A percentile compares a stretch with the other conserved stretches of the same genome.
Evolutionary conservation across 305 asterid species (phyloP).

Genomic region (Fraxinus sp.): DNA sequence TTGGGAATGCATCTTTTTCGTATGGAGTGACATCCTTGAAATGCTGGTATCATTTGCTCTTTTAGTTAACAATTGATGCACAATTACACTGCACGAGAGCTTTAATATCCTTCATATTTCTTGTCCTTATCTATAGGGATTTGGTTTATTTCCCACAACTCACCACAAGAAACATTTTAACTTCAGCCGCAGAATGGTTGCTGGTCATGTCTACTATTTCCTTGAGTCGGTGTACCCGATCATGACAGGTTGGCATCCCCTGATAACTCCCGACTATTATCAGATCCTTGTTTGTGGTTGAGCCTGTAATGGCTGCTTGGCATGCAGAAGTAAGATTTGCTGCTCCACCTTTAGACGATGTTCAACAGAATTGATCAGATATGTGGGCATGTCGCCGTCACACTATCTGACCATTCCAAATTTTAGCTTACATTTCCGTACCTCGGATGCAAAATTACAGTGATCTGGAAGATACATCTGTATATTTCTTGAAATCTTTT

Average conservation of each 20-base stretch:
- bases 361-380: slow-evolving; percentile 37
- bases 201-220: slow-evolving; percentile 94
- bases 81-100: not conserved
- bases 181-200: slow-evolving; percentile 74
- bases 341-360: slow-evolving; percentile 48
- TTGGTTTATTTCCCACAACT: slow-evolving; percentile 8
- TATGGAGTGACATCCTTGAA: slow-evolving; percentile 13
- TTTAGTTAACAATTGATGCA: slow-evolving; percentile 7
- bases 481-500: not conserved
- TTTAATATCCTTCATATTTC: not conserved
- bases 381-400: not conserved
- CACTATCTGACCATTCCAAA: not conserved
- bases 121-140: not conserved
- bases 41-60: not conserved
- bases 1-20: not conserved
- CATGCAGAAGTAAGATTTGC: slow-evolving; percentile 83
- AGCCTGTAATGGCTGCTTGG: slow-evolving; percentile 80
- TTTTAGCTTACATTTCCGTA: not conserved
- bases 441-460: not conserved
- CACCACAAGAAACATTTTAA: not conserved
- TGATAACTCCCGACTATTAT: slow-evolving; percentile 74
- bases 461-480: not conserved
- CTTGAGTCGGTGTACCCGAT: slow-evolving; percentile 86
- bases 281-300: slow-evolving; percentile 76
- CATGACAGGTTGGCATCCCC: slow-evolving; percentile 87